Conservation (phyloP, 495 filamentous ascomycete species). For the Polyplosphaeria fusca region DNA sequence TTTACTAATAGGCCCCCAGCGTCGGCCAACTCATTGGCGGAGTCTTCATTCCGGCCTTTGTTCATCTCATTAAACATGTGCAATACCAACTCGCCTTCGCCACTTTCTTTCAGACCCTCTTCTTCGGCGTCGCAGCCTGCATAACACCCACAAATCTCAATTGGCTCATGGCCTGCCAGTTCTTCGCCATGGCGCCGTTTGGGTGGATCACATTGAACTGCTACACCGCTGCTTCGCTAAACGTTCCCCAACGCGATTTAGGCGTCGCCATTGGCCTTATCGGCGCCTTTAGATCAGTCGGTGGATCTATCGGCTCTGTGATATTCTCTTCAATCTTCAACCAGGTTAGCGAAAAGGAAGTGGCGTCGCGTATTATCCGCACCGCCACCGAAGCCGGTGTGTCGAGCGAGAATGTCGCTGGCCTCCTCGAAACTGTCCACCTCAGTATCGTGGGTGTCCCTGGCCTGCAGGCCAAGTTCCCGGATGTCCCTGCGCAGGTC, state of each 20-base stretch:
- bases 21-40: slow-evolving; percentile 37
- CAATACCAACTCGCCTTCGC: slow-evolving; percentile 38
- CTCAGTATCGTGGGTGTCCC: slow-evolving; percentile 40
- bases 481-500: slow-evolving; percentile 37
- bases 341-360: slow-evolving; percentile 41
- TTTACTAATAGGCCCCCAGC: background rate
- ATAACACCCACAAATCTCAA: slow-evolving; percentile 36
- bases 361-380: slow-evolving; percentile 41
- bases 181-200: slow-evolving; percentile 40
- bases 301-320: slow-evolving; percentile 36
- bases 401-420: slow-evolving; percentile 39
- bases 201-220: slow-evolving; percentile 39
- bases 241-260: slow-evolving; percentile 37
- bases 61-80: slow-evolving; percentile 40
- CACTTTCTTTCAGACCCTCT: slow-evolving; percentile 41
- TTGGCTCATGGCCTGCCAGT: slow-evolving; percentile 39
- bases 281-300: slow-evolving; percentile 36
- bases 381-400: slow-evolving; percentile 47
- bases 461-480: slow-evolving; percentile 35
- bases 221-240: slow-evolving; percentile 38
- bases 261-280: slow-evolving; percentile 44
- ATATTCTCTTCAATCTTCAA: slow-evolving; percentile 50
- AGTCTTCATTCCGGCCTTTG: slow-evolving; percentile 36
- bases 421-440: slow-evolving; percentile 42
- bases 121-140: slow-evolving; percentile 37